A percentile compares a stretch with the other conserved stretches of the same genome.
Conservation (phyloP, 805 yeast species). For the Peterozyma toletana region DNA sequence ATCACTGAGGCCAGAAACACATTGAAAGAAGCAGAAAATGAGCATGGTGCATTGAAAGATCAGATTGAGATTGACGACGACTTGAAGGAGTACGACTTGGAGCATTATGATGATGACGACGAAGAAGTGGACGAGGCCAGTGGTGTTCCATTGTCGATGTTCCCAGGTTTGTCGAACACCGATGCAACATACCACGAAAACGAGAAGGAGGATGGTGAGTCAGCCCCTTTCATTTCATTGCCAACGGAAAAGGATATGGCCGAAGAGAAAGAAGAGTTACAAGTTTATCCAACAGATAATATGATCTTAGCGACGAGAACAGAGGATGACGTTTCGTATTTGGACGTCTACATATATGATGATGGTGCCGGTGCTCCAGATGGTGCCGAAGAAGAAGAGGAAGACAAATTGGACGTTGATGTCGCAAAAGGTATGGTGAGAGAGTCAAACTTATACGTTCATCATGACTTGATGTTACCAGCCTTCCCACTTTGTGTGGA, state of each 20-base stretch:
- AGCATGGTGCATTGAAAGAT: constrained; percentile 27
- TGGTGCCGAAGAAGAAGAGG: constrained; percentile 58
- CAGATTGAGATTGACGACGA: constrained; percentile 74
- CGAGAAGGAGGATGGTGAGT: constrained; percentile 34
- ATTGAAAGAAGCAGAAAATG: constrained; percentile 36
- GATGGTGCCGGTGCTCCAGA: constrained; percentile 84
- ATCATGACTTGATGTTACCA: constrained; percentile 95
- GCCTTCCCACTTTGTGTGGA: constrained; percentile 95
- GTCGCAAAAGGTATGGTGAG: constrained; percentile 67
- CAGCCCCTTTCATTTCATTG: constrained; percentile 56
- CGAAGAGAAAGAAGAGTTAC: constrained; percentile 80
- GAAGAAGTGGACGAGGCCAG: constrained; percentile 37
- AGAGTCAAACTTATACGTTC: constrained; percentile 78
- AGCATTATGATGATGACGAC: constrained; percentile 70
- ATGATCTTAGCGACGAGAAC: constrained; percentile 88
- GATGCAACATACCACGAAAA: constrained; percentile 50
- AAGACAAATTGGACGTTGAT: constrained; percentile 61
- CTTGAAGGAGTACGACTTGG: constrained; percentile 80
- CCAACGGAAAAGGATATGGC: constrained; percentile 56
- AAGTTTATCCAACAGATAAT: constrained; percentile 85
- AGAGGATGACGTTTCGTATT: constrained; percentile 87
- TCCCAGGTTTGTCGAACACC: constrained; percentile 60
- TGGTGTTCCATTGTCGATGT: constrained; percentile 59
- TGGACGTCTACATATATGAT: constrained; percentile 92
- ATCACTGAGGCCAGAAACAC: constrained; percentile 69